A percentile compares a stretch with the other conserved stretches of the same genome.
Evolutionary conservation across 1,284 basidiomycete genomes (phyloP).

Genomic region (Tilletia caries): DNA sequence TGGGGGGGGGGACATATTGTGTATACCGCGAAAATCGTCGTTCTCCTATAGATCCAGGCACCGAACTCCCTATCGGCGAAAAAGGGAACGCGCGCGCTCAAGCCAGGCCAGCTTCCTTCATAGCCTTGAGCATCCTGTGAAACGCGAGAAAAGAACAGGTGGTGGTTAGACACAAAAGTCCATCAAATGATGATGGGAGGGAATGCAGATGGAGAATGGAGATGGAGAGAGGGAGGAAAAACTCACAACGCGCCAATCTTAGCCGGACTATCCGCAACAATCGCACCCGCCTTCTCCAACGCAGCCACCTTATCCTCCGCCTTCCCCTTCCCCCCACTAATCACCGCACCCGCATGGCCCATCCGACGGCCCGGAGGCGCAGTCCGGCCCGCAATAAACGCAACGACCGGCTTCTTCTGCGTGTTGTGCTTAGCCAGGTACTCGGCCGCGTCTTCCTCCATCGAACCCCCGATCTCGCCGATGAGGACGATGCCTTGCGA

Average conservation of each 20-base stretch:
- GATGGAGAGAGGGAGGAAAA: conserved; percentile 48
- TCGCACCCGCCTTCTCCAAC: conserved; percentile 84
- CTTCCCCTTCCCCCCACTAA: conserved; percentile 93
- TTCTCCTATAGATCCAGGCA: too few relatives aligned
- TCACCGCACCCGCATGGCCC: conserved; percentile 82
- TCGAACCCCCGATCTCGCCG: conserved; percentile 96
- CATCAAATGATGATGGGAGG: too few relatives aligned
- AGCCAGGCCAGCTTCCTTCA: conserved; percentile 44
- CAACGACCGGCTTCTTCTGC: conserved; percentile 91
- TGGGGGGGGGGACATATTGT: too few relatives aligned
- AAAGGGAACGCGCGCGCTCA: conserved; percentile 17
- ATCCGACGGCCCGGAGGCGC: conserved; percentile 96
- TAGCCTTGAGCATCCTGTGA: conserved; percentile 45
- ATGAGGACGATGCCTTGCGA: conserved; percentile 85
- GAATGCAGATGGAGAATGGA: too few relatives aligned
- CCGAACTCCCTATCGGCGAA: too few relatives aligned
- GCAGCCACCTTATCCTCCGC: conserved; percentile 93
- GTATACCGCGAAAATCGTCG: too few relatives aligned
- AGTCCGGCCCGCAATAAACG: conserved; percentile 91
- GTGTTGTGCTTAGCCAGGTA: conserved; percentile 92
- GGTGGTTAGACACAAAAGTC: not conserved
- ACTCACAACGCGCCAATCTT: conserved; percentile 61
- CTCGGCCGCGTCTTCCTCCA: conserved; percentile 99
- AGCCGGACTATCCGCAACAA: conserved; percentile 89
- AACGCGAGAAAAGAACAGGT: not conserved